These are phyloP conservation scores for Starmera pachycereana DNA, from an alignment of 805 yeast genomes.

Conservation along the genomic window DNA sequence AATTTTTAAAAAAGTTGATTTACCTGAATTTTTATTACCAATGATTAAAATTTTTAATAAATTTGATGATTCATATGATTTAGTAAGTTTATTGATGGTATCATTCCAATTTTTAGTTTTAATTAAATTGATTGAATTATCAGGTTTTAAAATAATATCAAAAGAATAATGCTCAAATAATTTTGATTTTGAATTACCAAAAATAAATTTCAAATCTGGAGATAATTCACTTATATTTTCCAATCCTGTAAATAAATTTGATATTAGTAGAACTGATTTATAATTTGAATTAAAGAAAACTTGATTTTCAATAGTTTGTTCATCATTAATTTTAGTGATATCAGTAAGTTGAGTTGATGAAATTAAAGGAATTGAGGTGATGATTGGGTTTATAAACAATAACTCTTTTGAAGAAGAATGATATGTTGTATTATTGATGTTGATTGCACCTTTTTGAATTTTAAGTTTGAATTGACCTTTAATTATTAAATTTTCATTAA, in stretches of 20 bases:
- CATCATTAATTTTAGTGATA: conserved; percentile 19
- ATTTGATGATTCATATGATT: conserved; percentile 17
- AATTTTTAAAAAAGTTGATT: conserved; percentile 56
- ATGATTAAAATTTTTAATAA: conserved; percentile 23
- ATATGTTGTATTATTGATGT: conserved; percentile 29
- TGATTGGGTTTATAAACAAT: conserved; percentile 25
- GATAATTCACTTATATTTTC: conserved; percentile 31
- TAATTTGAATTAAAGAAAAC: conserved; percentile 29
- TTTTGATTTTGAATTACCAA: conserved; percentile 15
- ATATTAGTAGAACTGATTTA: conserved; percentile 31
- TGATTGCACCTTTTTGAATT: conserved; percentile 37
- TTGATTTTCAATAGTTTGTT: conserved; percentile 22
- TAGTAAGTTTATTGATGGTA: conserved; percentile 30
- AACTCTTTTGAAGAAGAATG: conserved; percentile 19
- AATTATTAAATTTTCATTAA: conserved; percentile 31
- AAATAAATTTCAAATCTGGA: conserved; percentile 34
- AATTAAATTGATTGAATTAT: conserved; percentile 14
- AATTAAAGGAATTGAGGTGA: conserved; percentile 32
- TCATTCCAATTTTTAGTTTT: conserved; percentile 22
- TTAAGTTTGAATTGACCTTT: conserved; percentile 36
- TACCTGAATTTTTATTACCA: conserved; percentile 68
- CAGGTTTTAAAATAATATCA: conserved; percentile 21
- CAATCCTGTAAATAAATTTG: conserved; percentile 31
- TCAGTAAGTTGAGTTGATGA: conserved; percentile 30
- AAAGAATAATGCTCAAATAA: conserved; percentile 28